These are phyloP conservation scores for Cadophora luteo-olivacea DNA, from an alignment of 2,329 filamentous ascomycete species.

Conservation along the genomic window DNA sequence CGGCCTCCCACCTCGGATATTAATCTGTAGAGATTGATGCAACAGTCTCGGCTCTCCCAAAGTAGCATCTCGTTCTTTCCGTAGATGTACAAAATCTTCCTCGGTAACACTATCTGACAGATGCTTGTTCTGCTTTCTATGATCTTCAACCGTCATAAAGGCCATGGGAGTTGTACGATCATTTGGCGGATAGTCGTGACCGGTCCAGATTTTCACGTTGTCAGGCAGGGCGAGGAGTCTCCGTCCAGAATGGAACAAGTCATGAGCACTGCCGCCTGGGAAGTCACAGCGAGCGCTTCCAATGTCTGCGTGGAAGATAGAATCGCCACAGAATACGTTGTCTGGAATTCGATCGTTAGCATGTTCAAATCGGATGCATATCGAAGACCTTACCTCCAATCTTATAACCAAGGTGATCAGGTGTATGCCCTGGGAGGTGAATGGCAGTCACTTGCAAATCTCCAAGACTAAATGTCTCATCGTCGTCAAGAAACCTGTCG, in stretches of 20 bases:
- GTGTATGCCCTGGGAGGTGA: background rate
- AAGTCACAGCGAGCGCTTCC: background rate
- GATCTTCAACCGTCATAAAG: background rate
- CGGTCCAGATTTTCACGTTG: background rate
- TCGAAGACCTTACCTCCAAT: background rate
- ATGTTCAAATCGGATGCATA: background rate
- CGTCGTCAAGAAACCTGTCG: background rate
- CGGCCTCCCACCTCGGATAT: conserved; percentile 50
- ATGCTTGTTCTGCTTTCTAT: conserved; percentile 52
- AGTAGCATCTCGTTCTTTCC: conserved; percentile 51
- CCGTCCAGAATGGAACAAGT: background rate
- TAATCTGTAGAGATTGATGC: conserved; percentile 59
- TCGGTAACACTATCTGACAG: conserved; percentile 50
- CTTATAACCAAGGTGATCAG: background rate
- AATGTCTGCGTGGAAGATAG: background rate
- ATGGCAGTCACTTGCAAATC: background rate
- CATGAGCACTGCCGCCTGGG: background rate
- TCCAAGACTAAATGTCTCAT: background rate
- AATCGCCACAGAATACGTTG: background rate
- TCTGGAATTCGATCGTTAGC: background rate
- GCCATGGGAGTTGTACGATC: background rate
- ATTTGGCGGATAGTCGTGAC: background rate
- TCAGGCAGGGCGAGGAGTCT: background rate
- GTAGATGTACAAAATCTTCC: conserved; percentile 54
- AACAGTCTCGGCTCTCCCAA: conserved; percentile 55